Evolutionary conservation across 345 rosid species (phyloP), one percentile per base, ranked within the genome.

Genomic region (Eucalyptus curtisii): DNA sequence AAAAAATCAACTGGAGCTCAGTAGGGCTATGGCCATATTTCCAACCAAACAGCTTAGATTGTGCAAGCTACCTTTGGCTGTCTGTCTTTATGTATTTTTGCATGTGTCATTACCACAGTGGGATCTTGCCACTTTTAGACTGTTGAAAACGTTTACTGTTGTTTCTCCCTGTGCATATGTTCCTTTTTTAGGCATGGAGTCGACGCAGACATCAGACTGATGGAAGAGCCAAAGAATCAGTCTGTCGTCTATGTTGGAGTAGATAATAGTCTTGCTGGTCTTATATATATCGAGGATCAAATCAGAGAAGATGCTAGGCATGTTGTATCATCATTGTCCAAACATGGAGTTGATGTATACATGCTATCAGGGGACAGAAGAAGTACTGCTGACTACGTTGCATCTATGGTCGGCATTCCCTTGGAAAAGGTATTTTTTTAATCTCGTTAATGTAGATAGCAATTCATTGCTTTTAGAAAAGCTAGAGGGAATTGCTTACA

Each of bases 301-400:
- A 92, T 97, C 88, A 94, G 99, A 91, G 98, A 96, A 89, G 99
- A 97, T 94, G 99, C 99, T 86, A 90, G 92, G 44, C 93, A 92
- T 86, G 98, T 96, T 92, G 96, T 97, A 86, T 93, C 91, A 84
- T 89, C 95, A 88, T 91, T 97, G 92, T 92, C 93, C 88, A 91
- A 92, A 59, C 95, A 91, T 87, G 99, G 99, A 87, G 94, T 97
- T 87, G 90, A 91, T 89, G 97, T 96, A 31, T 96, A 93, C 94
- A 96, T 97, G 98, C 91, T 97, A 82, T 97, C 99, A 87, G 99
- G 99, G 86, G 99, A 97, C 93, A 96, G 95, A 93, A 95, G 89
- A 92, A 94, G 85, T 88, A 90, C 95, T 89, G 99, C 99, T 16
- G 98, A 97, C 89, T 90, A 96, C 89, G 98, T 96, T 89, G 99